Base-by-base conservation (phyloP, 768 basidiomycete genomes). In the Macrolepiota dolichaula region DNA sequence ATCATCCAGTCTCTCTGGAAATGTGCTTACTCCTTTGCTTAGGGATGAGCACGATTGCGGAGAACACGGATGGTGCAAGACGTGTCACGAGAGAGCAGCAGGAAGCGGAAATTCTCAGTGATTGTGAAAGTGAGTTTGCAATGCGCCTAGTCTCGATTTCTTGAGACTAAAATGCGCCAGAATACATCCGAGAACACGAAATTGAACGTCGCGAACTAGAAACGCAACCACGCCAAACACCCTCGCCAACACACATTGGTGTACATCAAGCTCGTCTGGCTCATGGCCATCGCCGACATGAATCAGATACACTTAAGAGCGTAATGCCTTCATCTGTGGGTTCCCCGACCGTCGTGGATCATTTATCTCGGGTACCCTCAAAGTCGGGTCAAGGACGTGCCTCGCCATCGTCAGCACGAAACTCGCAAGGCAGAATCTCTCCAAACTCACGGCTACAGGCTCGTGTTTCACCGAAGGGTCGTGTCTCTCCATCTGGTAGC, bases 251-350 rank as follows among this genome's bases (percentile, higher is more conserved):
- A 1, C 71, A 73, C 35, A 65, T 68, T 44, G 65, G 54, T 22
- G 60, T 62, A 7, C 68, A 63, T 64, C 69, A 68, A 64, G 66
- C 47, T 19, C 68, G 13, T 7, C 74, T 57, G 63, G 63, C 62
- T 64, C 76, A 79, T 65, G 73, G 71, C 1, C 91, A 92, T 69
- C 81, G 77, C 66, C 85, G 91, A 53, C 82, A 85, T 27, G 90
- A 92, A 60, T 92, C 91, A 0, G 91, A 93, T 63, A 92, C 91
- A 0, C 74, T 91, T 29, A 88, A 87, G 12, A 69, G 66, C 35
- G 49, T 81, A 6, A 70, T 74, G 13, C 76, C 77, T 19, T 73
- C 74, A 17, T 73, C 74, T 10, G 50, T 73, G 36, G 70, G 75
- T n/a, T 82, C 82, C 10, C 88, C 88, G 1, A 87, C 88, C 0